Evolutionary conservation across 2,329 filamentous ascomycete species (phyloP).

Genomic region (Diaporthe amygdali): DNA sequence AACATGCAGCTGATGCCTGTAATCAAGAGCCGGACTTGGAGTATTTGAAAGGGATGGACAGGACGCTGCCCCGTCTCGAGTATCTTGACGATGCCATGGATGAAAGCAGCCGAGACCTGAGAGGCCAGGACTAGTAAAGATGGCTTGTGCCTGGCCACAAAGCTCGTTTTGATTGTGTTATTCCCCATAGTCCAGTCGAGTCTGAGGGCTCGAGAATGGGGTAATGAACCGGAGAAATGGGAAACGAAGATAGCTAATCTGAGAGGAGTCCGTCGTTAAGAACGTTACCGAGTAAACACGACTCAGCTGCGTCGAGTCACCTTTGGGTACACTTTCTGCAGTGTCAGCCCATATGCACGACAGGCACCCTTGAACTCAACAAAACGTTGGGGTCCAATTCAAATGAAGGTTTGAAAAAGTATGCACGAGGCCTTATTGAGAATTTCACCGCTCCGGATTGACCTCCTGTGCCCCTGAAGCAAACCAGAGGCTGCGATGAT

Average conservation of each 20-base stretch:
- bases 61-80: conserved; percentile 12
- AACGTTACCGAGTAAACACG: too few relatives aligned
- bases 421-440: neutral
- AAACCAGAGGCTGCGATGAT: neutral
- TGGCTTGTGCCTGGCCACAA: conserved; percentile 18
- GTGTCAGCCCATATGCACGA: neutral
- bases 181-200: neutral
- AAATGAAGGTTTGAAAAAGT: neutral
- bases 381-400: neutral
- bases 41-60: conserved; percentile 43
- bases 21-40: conserved; percentile 80
- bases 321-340: neutral
- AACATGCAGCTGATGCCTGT: conserved; percentile 69
- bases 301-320: neutral
- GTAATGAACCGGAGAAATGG: neutral
- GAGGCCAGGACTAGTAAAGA: conserved; percentile 21
- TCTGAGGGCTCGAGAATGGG: neutral
- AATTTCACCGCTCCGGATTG: neutral
- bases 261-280: neutral
- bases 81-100: conserved; percentile 20
- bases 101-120: conserved; percentile 16
- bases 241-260: neutral
- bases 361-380: neutral
- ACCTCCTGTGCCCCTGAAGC: neutral
- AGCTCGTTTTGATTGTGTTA: neutral